Evolutionary conservation across 305 asterid genomes (phyloP), one percentile per base, ranked within the genome.

Genomic region (Fraxinus platypoda): DNA sequence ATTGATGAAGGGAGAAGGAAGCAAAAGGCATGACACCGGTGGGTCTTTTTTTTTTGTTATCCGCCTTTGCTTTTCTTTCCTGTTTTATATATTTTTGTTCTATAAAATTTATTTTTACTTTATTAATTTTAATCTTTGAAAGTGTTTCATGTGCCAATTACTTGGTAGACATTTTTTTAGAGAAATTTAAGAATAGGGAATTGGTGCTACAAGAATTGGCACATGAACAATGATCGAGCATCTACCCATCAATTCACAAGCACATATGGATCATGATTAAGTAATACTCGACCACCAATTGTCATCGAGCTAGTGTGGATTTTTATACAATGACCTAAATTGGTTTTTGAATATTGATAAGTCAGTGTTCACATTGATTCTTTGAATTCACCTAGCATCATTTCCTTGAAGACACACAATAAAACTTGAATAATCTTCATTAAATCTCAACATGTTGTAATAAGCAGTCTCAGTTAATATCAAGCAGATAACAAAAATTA

Each of bases 381-480:
- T 46, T 46, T 4, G 54, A 46, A 46, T 46, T 13, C 54, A 46
- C 54, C 54, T 12, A 15, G 54, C 4, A 12, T 13, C 54, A 46
- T 46, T 46, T 46, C 54, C 54, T 46, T 11, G 38, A 35, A 35
- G 38, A 35, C 15, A 2, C 0, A 82, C 37, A 66, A 54, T 62
- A 84, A 59, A 19, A 77, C 75, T 41, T 41, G 54, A 43, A 75
- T 80, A 83, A 78, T 74, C 87, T 37, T 90, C 92, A 46, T 15
- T 76, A 78, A 86, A 90, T 83, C n/a, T n/a, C n/a, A n/a, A 38
- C 43, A 37, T 37, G 2, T 37, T 37, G 43, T 37, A 37, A 37
- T 37, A 1, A 37, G 1, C 12, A 37, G 43, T 37, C 43, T 1
- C 43, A 37, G 12, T 8, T 37, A 37, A 37, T 37, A 2, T 11